A percentile compares a stretch with the other conserved stretches of the same genome.
phyloP scores from a whole-genome alignment of 2,329 filamentous ascomycete genomes.

The Diaporthe australafricana region DNA sequence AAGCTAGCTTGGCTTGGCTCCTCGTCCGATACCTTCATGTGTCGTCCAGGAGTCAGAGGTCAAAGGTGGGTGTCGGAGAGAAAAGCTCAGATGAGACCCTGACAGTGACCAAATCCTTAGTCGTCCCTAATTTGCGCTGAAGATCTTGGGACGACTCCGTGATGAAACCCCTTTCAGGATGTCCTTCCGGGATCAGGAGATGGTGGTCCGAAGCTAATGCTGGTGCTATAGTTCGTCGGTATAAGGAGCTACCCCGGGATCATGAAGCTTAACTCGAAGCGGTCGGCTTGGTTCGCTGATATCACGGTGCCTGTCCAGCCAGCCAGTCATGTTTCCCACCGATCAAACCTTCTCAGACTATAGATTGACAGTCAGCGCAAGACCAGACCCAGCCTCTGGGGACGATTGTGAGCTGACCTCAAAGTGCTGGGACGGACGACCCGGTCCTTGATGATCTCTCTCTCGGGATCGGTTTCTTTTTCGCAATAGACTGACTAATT shows the following conservation, averaged over 20 bases:
- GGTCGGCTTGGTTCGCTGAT: not conserved
- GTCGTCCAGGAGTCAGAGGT: conserved; percentile 9
- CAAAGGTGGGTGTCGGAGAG: conserved; percentile 3
- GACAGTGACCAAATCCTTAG: not conserved
- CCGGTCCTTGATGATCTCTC: no score
- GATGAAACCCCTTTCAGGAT: conserved; percentile 2
- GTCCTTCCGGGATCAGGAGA: not conserved
- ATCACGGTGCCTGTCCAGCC: not conserved
- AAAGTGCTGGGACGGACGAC: no score
- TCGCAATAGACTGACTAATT: not conserved
- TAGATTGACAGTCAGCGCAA: no score
- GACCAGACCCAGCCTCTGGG: not conserved
- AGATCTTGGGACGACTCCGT: conserved; percentile 16
- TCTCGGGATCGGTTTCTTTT: conserved; percentile 27
- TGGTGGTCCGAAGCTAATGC: conserved; percentile 9
- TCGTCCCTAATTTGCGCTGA: conserved; percentile 5
- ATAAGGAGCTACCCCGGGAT: conserved; percentile 13
- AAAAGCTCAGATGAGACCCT: conserved; percentile 26
- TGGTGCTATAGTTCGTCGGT: conserved; percentile 12
- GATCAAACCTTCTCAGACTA: no score
- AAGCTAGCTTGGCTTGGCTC: conserved; percentile 3
- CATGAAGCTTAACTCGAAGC: conserved; percentile 13
- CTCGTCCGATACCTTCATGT: not conserved
- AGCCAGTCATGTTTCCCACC: not conserved
- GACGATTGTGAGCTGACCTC: not conserved